Percentiles rank a stretch among this genome's conserved stretches.
phyloP scores from a whole-genome alignment of 139 green algal species.

The Micromonas pusilla region DNA sequence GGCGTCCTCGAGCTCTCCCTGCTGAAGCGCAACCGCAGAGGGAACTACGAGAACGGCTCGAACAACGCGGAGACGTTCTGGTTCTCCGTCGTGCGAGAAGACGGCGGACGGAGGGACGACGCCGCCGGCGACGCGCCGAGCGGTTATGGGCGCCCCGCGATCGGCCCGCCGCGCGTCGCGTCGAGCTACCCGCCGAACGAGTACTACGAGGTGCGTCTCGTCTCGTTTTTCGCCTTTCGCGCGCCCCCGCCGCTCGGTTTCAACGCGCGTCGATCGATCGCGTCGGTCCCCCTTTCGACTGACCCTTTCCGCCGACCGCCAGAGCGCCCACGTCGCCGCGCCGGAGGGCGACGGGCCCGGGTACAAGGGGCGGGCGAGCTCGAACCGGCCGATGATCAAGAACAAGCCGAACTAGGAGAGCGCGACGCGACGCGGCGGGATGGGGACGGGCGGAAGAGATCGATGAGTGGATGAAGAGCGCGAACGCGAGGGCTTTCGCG shows the following conservation, averaged over 20 bases:
- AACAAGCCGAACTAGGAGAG: too few species aligned
- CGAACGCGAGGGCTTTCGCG: too few species aligned
- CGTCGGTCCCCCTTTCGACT: too few species aligned
- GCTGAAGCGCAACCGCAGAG: conserved; percentile 68
- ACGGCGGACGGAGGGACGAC: not conserved
- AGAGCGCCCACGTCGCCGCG: too few species aligned
- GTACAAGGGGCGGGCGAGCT: not conserved
- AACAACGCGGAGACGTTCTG: conserved; percentile 31
- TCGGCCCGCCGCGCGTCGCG: not conserved
- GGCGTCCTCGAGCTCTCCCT: conserved; percentile 66
- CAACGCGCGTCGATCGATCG: too few species aligned
- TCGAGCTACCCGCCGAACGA: not conserved
- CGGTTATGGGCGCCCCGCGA: not conserved
- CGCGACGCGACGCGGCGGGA: too few species aligned
- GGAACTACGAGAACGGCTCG: conserved; percentile 59
- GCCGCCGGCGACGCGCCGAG: not conserved
- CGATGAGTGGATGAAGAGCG: too few species aligned
- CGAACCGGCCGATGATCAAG: conserved; percentile 15
- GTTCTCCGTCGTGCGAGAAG: not conserved
- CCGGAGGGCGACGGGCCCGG: too few species aligned
- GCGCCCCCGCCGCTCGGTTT: not conserved
- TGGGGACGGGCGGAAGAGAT: too few species aligned
- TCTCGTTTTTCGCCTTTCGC: not conserved
- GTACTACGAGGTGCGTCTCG: conserved; percentile 12
- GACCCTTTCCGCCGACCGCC: too few species aligned